phyloP scores from a whole-genome alignment of 139 green algal genomes.

The Edaphochlamys debaryana region DNA sequence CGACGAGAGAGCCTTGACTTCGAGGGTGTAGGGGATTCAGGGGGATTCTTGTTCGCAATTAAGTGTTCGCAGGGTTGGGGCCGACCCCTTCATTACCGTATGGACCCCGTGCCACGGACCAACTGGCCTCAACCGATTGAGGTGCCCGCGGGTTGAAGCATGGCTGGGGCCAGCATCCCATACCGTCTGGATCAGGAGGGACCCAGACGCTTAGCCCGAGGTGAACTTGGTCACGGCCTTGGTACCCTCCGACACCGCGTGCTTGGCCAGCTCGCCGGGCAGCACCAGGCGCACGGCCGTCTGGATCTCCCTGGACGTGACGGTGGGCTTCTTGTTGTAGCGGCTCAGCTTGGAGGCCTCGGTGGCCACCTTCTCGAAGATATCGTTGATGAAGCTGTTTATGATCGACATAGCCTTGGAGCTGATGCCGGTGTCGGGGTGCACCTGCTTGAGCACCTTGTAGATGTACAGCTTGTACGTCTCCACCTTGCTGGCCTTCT shows the following conservation, averaged over 20 bases:
- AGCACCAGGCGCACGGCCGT: conserved; percentile 84
- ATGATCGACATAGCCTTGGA: conserved; percentile 98
- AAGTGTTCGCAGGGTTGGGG: too few species aligned
- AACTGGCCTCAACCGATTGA: too few species aligned
- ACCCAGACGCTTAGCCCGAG: conserved; percentile 71
- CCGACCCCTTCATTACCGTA: too few species aligned
- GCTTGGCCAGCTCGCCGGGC: conserved; percentile 86
- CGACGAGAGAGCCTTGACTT: too few species aligned
- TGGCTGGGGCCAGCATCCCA: too few species aligned
- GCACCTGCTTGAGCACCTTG: conserved; percentile 93
- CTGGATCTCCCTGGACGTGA: conserved; percentile 71
- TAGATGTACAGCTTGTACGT: conserved; percentile 99
- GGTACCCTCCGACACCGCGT: conserved; percentile 82
- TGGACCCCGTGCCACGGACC: too few species aligned
- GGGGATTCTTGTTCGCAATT: too few species aligned
- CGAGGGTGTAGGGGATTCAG: too few species aligned
- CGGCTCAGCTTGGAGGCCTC: conserved; percentile 73
- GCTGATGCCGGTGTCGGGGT: conserved; percentile 96
- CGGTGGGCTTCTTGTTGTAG: conserved; percentile 55
- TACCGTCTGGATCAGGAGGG: too few species aligned
- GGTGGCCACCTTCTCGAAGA: conserved; percentile 88
- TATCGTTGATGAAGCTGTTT: conserved; percentile 75
- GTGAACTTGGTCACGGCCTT: conserved; percentile 95
- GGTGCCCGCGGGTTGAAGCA: too few species aligned
- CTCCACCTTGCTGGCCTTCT: conserved; percentile 54